Base-by-base conservation (phyloP, 208 protist genomes). In the Crithidia brevicula region DNA sequence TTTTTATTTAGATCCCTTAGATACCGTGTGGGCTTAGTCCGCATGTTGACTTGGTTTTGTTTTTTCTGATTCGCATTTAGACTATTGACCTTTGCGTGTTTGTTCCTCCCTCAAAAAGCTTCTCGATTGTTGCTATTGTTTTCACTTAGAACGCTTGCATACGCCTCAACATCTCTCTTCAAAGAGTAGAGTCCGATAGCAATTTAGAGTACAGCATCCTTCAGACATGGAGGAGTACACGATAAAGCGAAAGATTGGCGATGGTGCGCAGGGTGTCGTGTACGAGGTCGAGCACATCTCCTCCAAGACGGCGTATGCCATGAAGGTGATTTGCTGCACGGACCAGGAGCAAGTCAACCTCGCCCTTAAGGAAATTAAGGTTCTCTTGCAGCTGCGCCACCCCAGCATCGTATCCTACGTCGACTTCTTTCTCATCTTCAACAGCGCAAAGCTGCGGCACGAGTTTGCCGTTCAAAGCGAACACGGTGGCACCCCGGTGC, bases 401-500 rank as follows among this genome's bases (percentile, higher is more conserved):
- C 79, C 74, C 8, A 74, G 91, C 72, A 88, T 97, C 57, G 89
- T 94, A 13, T 85, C 82, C n/a, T 95, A 95, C 68, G 77, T 83
- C 0, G 92, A 97, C 77, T 95, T 97, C 49, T 94, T 94, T 49
- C 74, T 96, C 59, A 56, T 93, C 22, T 92, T 91, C 72, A 83
- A 93, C 74, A 83, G 67, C 52, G 76, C 71, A 18, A 78, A 88
- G 45, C 59, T 87, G 36, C 66, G 70, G 4, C 49, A 75, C 59
- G 79, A 90, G 63, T 87, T 91, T 38, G 75, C 74, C 15, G 43
- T 47, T 34, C 46, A 66, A 42, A 75, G 43, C 31, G 60, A 74
- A 33, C 36, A 53, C 23, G 61, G 61, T 13, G 36, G 47, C 18
- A 40, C 57, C 3, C 60, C 53, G 22, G 30, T 72, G 30, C 38